Percentiles rank a stretch among this genome's conserved stretches.
These are phyloP conservation scores for Fusarium veterinarium DNA, from an alignment of 2,329 filamentous ascomycete species.

Conservation along the genomic window DNA sequence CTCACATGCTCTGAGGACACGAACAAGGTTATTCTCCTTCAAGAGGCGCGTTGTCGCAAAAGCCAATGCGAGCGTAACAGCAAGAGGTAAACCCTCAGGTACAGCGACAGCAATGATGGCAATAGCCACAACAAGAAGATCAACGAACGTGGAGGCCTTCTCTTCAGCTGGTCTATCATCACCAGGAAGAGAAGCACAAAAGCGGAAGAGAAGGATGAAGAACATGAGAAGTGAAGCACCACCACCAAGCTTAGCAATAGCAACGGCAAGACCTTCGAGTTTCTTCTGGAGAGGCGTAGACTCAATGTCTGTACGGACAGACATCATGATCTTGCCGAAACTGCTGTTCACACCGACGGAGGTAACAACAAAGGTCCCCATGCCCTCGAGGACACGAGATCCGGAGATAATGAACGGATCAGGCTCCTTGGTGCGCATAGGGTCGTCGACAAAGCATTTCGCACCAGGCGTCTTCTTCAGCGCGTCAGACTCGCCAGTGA, in stretches of 20 bases:
- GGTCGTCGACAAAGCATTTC: conserved; percentile 76
- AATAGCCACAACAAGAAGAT: conserved; percentile 81
- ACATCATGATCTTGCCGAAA: conserved; percentile 80
- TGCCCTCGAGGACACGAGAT: conserved; percentile 78
- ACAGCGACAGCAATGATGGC: conserved; percentile 85
- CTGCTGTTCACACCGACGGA: conserved; percentile 79
- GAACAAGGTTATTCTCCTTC: conserved; percentile 80
- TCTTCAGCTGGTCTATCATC: conserved; percentile 66
- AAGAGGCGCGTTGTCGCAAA: conserved; percentile 83
- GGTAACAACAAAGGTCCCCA: conserved; percentile 77
- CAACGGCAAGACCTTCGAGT: conserved; percentile 78
- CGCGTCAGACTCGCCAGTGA: conserved; percentile 81
- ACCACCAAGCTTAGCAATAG: conserved; percentile 82
- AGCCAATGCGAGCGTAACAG: conserved; percentile 80
- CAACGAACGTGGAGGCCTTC: conserved; percentile 82
- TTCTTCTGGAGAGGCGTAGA: conserved; percentile 82
- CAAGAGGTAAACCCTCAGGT: conserved; percentile 80
- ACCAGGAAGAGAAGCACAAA: conserved; percentile 74
- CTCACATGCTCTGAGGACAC: conserved; percentile 80
- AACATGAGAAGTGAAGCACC: conserved; percentile 83
- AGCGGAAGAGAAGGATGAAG: conserved; percentile 86
- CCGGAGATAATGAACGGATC: conserved; percentile 92
- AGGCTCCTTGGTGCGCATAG: conserved; percentile 75
- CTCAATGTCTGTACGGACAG: conserved; percentile 77
- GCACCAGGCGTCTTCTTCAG: conserved; percentile 75